These are phyloP conservation scores for Corylus avellana DNA, from an alignment of 306 rosid genomes.

Conservation along the genomic window DNA sequence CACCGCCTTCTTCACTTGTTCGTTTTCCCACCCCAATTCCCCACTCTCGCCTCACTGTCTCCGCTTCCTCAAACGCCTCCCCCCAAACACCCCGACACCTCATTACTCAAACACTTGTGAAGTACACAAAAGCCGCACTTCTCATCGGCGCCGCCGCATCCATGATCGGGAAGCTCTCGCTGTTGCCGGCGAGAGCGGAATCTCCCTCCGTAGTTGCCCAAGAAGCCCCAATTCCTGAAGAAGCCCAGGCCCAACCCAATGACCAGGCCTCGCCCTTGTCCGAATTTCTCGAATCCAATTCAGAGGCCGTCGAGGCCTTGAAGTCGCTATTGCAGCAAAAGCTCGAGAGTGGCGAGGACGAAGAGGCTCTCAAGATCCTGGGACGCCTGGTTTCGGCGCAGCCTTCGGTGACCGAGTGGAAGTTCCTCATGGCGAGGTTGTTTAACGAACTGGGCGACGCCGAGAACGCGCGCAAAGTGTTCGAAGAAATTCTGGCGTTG, in stretches of 20 bases:
- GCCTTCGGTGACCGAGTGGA: conserved; percentile 73
- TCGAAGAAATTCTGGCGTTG: conserved; percentile 55
- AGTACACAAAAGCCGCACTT: conserved; percentile 58
- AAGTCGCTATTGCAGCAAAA: conserved; percentile 76
- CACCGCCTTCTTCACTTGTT: conserved; percentile 18
- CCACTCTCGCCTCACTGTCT: conserved; percentile 31
- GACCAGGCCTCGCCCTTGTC: conserved; percentile 46
- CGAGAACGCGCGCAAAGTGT: conserved; percentile 51
- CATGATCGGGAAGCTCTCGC: conserved; percentile 41
- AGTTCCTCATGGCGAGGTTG: conserved; percentile 67
- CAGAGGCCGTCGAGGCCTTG: conserved; percentile 61
- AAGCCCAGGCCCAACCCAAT: conserved; percentile 5
- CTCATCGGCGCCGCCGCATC: conserved; percentile 53
- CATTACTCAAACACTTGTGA: conserved; percentile 38
- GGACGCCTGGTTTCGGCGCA: conserved; percentile 54
- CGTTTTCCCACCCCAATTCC: conserved; percentile 17
- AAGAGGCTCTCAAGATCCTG: conserved; percentile 63
- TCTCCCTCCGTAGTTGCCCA: conserved; percentile 37
- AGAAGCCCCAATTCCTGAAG: conserved; percentile 25
- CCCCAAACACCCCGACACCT: conserved; percentile 15
- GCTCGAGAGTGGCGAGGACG: conserved; percentile 77
- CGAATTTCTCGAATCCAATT: conserved; percentile 56
- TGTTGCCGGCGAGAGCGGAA: conserved; percentile 66
- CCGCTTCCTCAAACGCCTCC: conserved; percentile 31
- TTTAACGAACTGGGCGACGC: conserved; percentile 51